These are phyloP conservation scores for Fusarium sp. DNA, from an alignment of 2,329 filamentous ascomycete species.

Conservation along the genomic window DNA sequence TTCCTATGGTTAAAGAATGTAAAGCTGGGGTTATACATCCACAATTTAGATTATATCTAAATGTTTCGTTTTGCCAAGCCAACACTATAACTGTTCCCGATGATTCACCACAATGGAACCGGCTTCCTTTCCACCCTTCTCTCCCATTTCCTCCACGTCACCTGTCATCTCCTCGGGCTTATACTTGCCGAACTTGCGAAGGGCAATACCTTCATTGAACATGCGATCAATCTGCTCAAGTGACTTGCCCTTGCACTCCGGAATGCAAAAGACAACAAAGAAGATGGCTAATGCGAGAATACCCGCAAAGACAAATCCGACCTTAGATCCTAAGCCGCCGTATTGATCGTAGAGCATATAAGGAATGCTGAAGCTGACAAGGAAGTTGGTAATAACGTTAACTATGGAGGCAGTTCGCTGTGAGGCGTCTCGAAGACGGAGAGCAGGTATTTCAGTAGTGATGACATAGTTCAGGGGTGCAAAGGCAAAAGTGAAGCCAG, in stretches of 20 bases:
- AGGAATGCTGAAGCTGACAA: slow-evolving; percentile 39
- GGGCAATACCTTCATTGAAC: slow-evolving; percentile 30
- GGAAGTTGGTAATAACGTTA: background rate
- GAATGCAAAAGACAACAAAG: slow-evolving; percentile 38
- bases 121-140: background rate
- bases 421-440: slow-evolving; percentile 49
- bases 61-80: no score
- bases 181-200: slow-evolving; percentile 39
- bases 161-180: background rate
- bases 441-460: slow-evolving; percentile 52
- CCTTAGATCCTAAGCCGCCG: slow-evolving; percentile 27
- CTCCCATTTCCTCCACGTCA: background rate
- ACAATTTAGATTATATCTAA: no score
- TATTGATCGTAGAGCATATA: slow-evolving; percentile 39
- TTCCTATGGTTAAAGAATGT: no score
- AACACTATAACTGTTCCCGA: no score
- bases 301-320: slow-evolving; percentile 43
- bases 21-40: no score
- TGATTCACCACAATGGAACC: no score
- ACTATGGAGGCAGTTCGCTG: background rate
- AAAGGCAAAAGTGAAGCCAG: slow-evolving; percentile 53
- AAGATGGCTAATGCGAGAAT: slow-evolving; percentile 12
- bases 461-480: slow-evolving; percentile 55
- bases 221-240: slow-evolving; percentile 41
- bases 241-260: slow-evolving; percentile 42